phyloP scores from a whole-genome alignment of 495 filamentous ascomycete genomes.

The Penicillium psychrofluorescens region DNA sequence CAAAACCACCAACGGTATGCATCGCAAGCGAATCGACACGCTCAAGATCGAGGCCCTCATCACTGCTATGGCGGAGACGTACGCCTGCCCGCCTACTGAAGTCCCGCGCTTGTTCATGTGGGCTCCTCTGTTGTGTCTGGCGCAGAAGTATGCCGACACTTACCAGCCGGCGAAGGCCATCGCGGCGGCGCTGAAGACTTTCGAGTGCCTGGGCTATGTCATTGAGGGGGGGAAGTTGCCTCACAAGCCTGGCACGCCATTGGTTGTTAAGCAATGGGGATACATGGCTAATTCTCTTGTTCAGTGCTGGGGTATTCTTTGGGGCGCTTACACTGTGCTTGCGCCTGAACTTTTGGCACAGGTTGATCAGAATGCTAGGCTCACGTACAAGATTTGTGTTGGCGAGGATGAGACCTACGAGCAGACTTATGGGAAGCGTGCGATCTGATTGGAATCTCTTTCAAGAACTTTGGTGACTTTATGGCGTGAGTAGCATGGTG shows the following conservation, averaged over 20 bases:
- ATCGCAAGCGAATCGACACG: neutral
- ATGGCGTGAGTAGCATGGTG: too few relatives aligned
- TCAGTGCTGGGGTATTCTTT: conserved; percentile 28
- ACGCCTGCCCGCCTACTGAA: conserved; percentile 11
- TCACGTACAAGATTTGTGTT: conserved; percentile 31
- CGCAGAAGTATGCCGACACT: conserved; percentile 6
- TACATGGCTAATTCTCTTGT: conserved; percentile 18
- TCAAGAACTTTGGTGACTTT: too few relatives aligned
- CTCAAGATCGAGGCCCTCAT: conserved; percentile 9
- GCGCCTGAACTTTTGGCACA: conserved; percentile 17
- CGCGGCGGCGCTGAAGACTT: conserved; percentile 14
- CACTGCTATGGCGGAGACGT: conserved; percentile 20
- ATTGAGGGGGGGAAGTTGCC: conserved; percentile 24
- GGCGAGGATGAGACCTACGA: conserved; percentile 41
- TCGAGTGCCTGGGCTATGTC: conserved; percentile 35
- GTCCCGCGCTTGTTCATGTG: conserved; percentile 26
- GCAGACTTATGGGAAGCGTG: conserved; percentile 10
- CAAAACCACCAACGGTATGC: neutral
- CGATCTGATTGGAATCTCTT: too few relatives aligned
- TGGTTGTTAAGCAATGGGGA: conserved; percentile 39
- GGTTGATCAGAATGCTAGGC: conserved; percentile 25
- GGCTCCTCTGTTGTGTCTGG: conserved; percentile 18
- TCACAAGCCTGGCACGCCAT: neutral
- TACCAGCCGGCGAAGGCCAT: conserved; percentile 13
- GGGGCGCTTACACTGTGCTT: conserved; percentile 15